Evolutionary conservation across 2,329 filamentous ascomycete genomes (phyloP).

Genomic region (Gremmenia infestans): DNA sequence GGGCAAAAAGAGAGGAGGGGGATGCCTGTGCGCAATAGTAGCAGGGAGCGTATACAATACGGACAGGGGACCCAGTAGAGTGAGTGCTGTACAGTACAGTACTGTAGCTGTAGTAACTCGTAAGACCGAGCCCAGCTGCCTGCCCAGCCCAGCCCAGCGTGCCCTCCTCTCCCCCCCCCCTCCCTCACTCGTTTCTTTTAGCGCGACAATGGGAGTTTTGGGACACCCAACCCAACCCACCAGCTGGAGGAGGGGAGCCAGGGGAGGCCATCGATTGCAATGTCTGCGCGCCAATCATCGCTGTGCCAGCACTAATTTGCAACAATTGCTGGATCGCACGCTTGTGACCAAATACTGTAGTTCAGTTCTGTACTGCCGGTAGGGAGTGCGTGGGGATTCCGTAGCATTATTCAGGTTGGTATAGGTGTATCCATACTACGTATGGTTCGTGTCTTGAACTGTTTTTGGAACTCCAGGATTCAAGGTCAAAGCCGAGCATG

Average conservation of each 20-base stretch:
- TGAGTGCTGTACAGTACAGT: not conserved
- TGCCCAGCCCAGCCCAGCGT: not conserved
- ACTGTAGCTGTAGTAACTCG: not conserved
- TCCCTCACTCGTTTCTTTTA: not conserved
- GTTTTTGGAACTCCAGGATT: not conserved
- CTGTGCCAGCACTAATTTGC: not conserved
- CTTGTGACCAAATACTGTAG: not conserved
- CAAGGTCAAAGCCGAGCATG: not conserved
- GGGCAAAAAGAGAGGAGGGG: constrained; percentile 13
- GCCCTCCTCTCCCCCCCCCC: not conserved
- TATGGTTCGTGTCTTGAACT: constrained; percentile 5
- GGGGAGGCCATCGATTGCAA: not conserved
- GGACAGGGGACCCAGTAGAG: not conserved
- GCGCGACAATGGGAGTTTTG: constrained; percentile 12
- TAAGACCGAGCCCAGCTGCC: not conserved
- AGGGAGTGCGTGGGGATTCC: not conserved
- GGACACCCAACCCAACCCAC: not conserved
- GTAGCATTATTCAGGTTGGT: too few species aligned
- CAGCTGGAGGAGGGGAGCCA: not conserved
- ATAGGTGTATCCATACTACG: constrained; percentile 1
- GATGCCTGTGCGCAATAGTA: not conserved
- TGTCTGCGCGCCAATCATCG: not conserved
- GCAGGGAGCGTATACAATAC: not conserved
- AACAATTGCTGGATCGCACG: not conserved
- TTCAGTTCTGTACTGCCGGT: not conserved